Base-by-base conservation (phyloP, 768 basidiomycete genomes). In the Amanita phalloides region DNA sequence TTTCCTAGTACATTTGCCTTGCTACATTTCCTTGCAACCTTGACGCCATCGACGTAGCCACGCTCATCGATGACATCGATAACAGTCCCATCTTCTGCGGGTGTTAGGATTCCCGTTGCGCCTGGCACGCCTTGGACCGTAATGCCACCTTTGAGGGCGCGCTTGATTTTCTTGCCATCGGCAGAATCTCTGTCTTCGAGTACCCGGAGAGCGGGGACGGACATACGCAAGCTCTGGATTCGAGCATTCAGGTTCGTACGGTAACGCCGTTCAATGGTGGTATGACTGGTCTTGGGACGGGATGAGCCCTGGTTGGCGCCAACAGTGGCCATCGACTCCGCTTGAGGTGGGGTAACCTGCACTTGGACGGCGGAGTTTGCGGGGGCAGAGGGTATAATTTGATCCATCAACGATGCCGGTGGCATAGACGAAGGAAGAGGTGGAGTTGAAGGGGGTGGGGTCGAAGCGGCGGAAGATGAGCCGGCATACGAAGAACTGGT, bases 1-100 rank as follows among this genome's bases (percentile, higher is more conserved):
- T 93, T 94, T 33, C 86, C 89, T 8, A 94, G 75, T 4, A 94
- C 87, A 53, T 89, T 90, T 2, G 90, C 90, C 62, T 94, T 94
- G 67, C 84, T 87, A 64, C 88, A 88, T 67, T 92, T 94, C 53
- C 90, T 75, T 6, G 91, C 91, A 8, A 91, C 85, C 64, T 86
- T 87, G 61, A 94, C 88, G n/a, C 91, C 91, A 59, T 94, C 91
- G 2, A 92, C 84, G 57, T 84, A 91, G 3, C 91, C 91, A 3
- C 89, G 77, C 35, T 83, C 81, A 55, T 92, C 89, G n/a, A 88
- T 79, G 1, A 78, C 69, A 57, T 86, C 84, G 5, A 73, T 65
- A 9, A 66, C 64, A 0, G 60, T 63, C 9, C 66, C 69, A 35
- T 68, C 67, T 17, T 70, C 68, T 17, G 58, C 55, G 11, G 65